phyloP scores from a whole-genome alignment of 2,329 filamentous ascomycete genomes.

The Fusarium anthophilum region DNA sequence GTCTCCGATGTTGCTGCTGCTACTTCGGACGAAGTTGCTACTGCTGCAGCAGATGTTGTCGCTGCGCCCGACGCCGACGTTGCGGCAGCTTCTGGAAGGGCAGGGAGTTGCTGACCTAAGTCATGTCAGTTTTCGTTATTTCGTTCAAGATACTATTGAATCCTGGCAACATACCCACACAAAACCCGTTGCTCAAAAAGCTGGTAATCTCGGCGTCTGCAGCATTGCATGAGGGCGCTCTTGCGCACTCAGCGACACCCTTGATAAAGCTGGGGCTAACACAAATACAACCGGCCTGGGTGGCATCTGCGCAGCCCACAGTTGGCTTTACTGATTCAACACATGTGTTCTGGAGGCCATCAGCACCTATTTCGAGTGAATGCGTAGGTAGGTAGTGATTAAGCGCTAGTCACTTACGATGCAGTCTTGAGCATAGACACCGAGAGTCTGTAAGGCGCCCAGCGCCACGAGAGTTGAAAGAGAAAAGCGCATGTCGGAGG shows the following conservation, averaged over 20 bases:
- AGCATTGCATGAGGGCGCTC: slow-evolving; percentile 37
- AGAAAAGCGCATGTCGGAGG: slow-evolving; percentile 42
- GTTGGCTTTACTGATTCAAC: slow-evolving; percentile 16
- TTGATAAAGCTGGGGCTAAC: slow-evolving; percentile 45
- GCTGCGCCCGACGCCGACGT: slow-evolving; percentile 10
- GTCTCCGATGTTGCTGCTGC: slow-evolving; percentile 17
- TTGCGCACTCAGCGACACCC: slow-evolving; percentile 55
- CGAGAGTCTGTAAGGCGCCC: slow-evolving; percentile 39
- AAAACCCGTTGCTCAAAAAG: slow-evolving; percentile 34
- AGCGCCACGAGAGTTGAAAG: slow-evolving; percentile 44
- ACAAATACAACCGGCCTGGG: slow-evolving; percentile 54
- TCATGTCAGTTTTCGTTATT: slow-evolving; percentile 5
- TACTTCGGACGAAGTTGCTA: slow-evolving; percentile 6
- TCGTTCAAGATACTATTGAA: not conserved
- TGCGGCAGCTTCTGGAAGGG: slow-evolving; percentile 11
- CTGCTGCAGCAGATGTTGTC: slow-evolving; percentile 7
- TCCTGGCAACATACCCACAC: slow-evolving; percentile 31
- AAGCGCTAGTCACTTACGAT: slow-evolving; percentile 43
- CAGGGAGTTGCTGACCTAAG: slow-evolving; percentile 21
- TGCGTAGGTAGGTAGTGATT: not conserved
- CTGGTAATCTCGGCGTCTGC: slow-evolving; percentile 31
- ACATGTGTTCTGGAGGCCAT: slow-evolving; percentile 27
- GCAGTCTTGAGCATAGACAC: slow-evolving; percentile 43
- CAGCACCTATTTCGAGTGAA: slow-evolving; percentile 9
- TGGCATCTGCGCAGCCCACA: slow-evolving; percentile 41